Evolutionary conservation across 495 filamentous ascomycete genomes (phyloP).

Genomic region (Trichoderma orchidacearum): DNA sequence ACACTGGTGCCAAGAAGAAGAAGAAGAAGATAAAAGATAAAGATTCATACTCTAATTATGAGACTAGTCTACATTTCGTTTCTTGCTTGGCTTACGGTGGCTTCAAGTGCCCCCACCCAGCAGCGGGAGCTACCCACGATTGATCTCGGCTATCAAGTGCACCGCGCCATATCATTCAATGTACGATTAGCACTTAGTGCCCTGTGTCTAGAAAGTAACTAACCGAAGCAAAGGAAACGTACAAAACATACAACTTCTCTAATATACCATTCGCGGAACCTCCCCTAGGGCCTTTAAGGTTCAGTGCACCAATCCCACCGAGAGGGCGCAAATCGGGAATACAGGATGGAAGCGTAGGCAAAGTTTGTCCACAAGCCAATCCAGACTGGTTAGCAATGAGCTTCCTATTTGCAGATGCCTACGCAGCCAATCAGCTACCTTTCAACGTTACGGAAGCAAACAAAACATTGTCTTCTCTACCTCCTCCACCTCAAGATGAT

Average conservation of each 20-base stretch:
- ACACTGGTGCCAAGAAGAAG: too few relatives aligned
- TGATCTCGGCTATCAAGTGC: constrained; percentile 4
- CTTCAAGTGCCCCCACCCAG: neutral
- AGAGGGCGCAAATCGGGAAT: neutral
- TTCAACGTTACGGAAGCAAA: neutral
- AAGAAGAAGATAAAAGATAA: neutral
- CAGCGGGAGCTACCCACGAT: neutral
- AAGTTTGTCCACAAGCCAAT: neutral
- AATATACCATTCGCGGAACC: constrained; percentile 5
- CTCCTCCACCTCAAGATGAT: neutral
- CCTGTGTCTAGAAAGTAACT: neutral
- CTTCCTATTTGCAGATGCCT: neutral
- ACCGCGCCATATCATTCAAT: neutral
- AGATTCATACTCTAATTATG: too few relatives aligned
- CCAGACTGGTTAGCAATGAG: neutral
- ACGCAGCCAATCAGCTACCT: neutral
- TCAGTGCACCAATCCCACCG: neutral
- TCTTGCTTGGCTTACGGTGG: neutral
- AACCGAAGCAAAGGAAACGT: neutral
- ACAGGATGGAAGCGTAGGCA: neutral
- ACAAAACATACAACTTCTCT: neutral
- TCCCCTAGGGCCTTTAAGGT: constrained; percentile 1
- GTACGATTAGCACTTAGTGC: neutral
- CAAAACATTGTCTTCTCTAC: neutral
- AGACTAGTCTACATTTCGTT: neutral